A percentile compares a stretch with the other conserved stretches of the same genome.
Evolutionary conservation across 2,329 filamentous ascomycete species (phyloP).

Genomic region (Beauveria brongniartii): DNA sequence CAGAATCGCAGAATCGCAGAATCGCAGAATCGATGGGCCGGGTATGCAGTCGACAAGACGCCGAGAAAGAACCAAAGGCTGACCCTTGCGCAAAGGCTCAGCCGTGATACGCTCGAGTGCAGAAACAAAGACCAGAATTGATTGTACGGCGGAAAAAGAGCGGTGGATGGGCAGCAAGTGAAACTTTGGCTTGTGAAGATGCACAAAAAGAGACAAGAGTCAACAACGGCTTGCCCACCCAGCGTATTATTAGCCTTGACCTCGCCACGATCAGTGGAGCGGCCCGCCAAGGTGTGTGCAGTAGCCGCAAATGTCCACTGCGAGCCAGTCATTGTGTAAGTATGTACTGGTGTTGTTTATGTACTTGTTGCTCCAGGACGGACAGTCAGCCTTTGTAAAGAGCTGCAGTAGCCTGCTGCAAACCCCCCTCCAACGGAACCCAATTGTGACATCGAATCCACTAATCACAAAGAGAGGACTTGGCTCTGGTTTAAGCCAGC

Average conservation of each 20-base stretch:
- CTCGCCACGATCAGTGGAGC: constrained; percentile 1
- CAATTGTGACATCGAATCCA: background rate
- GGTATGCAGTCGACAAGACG: background rate
- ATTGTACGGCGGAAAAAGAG: constrained; percentile 5
- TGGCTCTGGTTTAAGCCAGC: background rate
- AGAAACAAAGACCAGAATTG: background rate
- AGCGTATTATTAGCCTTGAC: background rate
- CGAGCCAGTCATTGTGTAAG: background rate
- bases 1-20: background rate
- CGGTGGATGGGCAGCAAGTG: constrained; percentile 8
- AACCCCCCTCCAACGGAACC: background rate
- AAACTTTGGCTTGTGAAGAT: constrained; percentile 9
- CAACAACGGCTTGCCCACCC: constrained; percentile 3
- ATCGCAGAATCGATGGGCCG: background rate
- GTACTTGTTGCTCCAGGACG: background rate
- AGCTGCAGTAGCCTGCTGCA: background rate
- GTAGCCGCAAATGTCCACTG: background rate
- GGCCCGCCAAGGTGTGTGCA: background rate
- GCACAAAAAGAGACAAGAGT: constrained; percentile 10
- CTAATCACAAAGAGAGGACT: background rate
- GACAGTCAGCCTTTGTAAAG: background rate
- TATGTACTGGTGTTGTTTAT: background rate
- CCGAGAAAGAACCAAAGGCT: background rate
- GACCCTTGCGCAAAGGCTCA: background rate
- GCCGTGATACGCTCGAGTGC: background rate